A percentile compares a stretch with the other conserved stretches of the same genome.
These are phyloP conservation scores for Kazachstania martiniae DNA, from an alignment of 805 yeast species.

Conservation along the genomic window DNA sequence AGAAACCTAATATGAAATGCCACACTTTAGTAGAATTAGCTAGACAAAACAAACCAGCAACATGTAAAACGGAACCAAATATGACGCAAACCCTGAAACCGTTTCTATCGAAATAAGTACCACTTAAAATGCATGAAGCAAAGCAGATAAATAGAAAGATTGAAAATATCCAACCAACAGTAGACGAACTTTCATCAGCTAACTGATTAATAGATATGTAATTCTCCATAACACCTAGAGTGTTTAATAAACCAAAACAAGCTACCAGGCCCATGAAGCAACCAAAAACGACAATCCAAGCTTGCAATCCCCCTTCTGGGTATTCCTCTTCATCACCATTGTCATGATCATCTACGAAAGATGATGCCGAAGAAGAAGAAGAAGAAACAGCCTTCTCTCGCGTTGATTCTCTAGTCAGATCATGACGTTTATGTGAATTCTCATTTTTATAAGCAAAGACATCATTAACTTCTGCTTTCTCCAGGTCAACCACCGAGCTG, in stretches of 20 bases:
- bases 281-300: constrained; percentile 48
- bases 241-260: constrained; percentile 45
- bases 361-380: no score
- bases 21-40: constrained; percentile 41
- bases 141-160: constrained; percentile 40
- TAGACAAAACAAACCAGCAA: constrained; percentile 40
- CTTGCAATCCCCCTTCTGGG: constrained; percentile 53
- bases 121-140: constrained; percentile 40
- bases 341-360: constrained; percentile 1
- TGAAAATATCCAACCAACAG: constrained; percentile 58
- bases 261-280: constrained; percentile 45
- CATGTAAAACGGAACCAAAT: constrained; percentile 32
- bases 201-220: constrained; percentile 48
- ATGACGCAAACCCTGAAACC: constrained; percentile 38
- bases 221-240: constrained; percentile 53
- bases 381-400: no score
- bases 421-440: no score
- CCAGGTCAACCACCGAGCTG: no score
- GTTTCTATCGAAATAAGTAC: constrained; percentile 45
- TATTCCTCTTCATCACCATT: constrained; percentile 13
- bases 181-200: constrained; percentile 32
- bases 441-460: no score
- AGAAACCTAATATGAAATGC: constrained; percentile 52
- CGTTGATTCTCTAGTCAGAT: no score
- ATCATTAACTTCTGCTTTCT: no score